Evolutionary conservation across 2,329 filamentous ascomycete genomes (phyloP).

Genomic region (Lachnellula subtilissima): DNA sequence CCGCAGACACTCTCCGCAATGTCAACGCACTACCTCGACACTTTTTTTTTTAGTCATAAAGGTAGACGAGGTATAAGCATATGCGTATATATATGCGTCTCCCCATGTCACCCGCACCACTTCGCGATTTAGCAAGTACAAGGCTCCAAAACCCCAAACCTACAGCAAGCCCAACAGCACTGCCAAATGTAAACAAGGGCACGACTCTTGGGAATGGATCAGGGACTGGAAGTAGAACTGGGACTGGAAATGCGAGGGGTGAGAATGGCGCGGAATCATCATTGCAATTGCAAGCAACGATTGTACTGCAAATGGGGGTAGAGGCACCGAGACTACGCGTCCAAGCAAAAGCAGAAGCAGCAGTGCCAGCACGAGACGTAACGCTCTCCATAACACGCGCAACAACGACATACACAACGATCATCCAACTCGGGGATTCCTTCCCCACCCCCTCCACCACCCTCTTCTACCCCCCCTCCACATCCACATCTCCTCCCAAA

Average conservation of each 20-base stretch:
- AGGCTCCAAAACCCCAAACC: neutral
- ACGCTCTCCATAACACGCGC: conserved; percentile 7
- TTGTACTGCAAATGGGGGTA: neutral
- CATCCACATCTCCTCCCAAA: neutral
- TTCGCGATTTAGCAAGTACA: neutral
- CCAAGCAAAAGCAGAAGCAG: neutral
- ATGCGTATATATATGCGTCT: neutral
- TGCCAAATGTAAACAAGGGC: neutral
- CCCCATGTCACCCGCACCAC: neutral
- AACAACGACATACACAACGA: conserved; percentile 7
- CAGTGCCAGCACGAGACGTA: neutral
- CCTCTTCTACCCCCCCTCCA: neutral
- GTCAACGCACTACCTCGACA: no score
- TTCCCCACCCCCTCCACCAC: neutral
- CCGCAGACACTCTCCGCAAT: no score
- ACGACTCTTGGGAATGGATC: neutral
- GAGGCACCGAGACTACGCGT: neutral
- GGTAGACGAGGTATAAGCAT: neutral
- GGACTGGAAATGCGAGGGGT: no score
- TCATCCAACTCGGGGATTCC: conserved; percentile 5
- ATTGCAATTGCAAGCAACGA: neutral
- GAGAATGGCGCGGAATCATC: neutral
- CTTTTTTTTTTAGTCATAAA: no score
- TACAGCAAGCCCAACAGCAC: no score
- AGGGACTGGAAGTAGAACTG: neutral